These are phyloP conservation scores for Kwoniella shivajii DNA, from an alignment of 1,284 basidiomycete genomes.

Conservation along the genomic window DNA sequence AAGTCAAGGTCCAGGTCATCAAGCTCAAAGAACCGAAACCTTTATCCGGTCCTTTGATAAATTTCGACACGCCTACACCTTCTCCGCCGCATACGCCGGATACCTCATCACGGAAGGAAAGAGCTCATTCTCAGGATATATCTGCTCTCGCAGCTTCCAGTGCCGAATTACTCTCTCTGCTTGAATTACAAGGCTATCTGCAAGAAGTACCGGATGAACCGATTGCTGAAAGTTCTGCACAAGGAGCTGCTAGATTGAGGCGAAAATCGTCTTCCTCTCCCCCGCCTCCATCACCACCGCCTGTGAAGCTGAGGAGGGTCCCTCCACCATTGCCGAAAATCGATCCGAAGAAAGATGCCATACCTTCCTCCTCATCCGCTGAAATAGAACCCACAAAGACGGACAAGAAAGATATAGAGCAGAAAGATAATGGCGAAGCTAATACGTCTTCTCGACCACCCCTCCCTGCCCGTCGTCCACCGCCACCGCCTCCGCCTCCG, in stretches of 20 bases:
- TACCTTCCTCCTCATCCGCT: no score
- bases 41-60: slow-evolving; percentile 32
- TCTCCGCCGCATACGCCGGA: slow-evolving; percentile 1
- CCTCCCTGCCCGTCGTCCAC: slow-evolving; percentile 4
- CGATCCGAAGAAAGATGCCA: no score
- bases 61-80: slow-evolving; percentile 21
- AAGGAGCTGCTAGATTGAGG: slow-evolving; percentile 3
- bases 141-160: slow-evolving; percentile 26
- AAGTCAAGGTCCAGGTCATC: neutral
- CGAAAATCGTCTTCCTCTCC: neutral
- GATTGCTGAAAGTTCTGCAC: slow-evolving; percentile 2
- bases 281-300: neutral
- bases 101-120: neutral
- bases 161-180: slow-evolving; percentile 35
- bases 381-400: no score
- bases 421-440: no score
- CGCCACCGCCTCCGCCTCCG: slow-evolving; percentile 17
- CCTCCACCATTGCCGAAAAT: neutral
- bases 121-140: slow-evolving; percentile 6
- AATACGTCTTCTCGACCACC: slow-evolving; percentile 2
- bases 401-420: no score
- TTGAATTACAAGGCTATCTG: slow-evolving; percentile 21
- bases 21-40: neutral
- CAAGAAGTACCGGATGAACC: neutral
- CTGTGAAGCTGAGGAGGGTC: neutral